Evolutionary conservation across 2,329 filamentous ascomycete species (phyloP).

Genomic region (Calonectria hawksworthii): DNA sequence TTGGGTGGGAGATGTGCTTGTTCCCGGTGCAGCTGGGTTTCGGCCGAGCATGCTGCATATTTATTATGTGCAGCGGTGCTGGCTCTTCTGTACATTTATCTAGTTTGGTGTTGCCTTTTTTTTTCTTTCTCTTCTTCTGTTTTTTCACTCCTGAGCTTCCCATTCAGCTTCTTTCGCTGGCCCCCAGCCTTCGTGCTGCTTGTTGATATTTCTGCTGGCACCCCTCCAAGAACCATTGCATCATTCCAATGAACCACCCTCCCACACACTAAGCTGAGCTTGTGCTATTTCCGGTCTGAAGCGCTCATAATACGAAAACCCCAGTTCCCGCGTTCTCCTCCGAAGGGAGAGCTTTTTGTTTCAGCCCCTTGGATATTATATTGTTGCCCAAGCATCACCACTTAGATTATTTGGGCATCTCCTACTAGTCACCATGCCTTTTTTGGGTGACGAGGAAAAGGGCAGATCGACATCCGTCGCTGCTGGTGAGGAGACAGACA

Average conservation of each 20-base stretch:
- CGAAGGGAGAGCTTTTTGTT: not conserved
- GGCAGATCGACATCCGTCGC: not conserved
- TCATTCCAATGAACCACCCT: not conserved
- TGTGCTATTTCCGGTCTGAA: not conserved
- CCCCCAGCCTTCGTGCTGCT: not conserved
- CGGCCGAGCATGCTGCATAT: slow-evolving; percentile 14
- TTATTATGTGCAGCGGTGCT: not conserved
- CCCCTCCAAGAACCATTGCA: not conserved
- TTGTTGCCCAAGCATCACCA: not conserved
- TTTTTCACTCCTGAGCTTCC: no score
- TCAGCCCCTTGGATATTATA: not conserved
- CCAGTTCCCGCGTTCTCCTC: not conserved
- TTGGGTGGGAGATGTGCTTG: not conserved
- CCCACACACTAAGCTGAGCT: not conserved
- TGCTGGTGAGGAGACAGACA: slow-evolving; percentile 27
- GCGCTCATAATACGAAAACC: not conserved
- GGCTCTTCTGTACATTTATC: not conserved
- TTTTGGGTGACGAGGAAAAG: slow-evolving; percentile 20
- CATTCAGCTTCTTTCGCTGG: not conserved
- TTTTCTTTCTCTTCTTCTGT: not conserved
- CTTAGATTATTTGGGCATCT: not conserved
- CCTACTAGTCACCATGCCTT: slow-evolving; percentile 17
- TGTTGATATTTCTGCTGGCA: not conserved
- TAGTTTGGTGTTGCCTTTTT: not conserved
- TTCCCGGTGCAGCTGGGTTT: not conserved